These are phyloP conservation scores for Xanthoconium purpureum DNA, from an alignment of 768 basidiomycete genomes.

Conservation along the genomic window DNA sequence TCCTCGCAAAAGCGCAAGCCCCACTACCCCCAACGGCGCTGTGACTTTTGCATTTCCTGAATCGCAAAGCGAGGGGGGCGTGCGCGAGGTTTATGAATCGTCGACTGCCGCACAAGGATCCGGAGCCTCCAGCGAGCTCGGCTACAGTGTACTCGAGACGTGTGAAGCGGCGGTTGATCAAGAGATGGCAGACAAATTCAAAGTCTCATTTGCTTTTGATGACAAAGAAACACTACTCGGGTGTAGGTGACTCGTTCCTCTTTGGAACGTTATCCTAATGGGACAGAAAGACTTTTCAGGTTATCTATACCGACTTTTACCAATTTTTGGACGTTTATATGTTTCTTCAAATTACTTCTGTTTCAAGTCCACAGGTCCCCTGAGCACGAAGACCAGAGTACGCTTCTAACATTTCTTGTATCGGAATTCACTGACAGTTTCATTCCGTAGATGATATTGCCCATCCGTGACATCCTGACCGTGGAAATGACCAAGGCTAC, in stretches of 20 bases:
- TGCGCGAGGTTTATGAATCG: slow-evolving; percentile 55
- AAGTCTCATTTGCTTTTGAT: slow-evolving; percentile 77
- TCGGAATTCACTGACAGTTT: slow-evolving; percentile 3
- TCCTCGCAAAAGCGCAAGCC: slow-evolving; percentile 39
- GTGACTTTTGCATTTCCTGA: slow-evolving; percentile 17
- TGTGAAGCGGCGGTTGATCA: slow-evolving; percentile 60
- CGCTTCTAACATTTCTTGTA: slow-evolving; percentile 25
- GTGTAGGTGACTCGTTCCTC: slow-evolving; percentile 52
- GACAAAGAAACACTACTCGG: slow-evolving; percentile 85
- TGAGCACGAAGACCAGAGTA: slow-evolving; percentile 81
- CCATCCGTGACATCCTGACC: slow-evolving; percentile 83
- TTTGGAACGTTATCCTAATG: slow-evolving; percentile 6
- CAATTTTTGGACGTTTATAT: slow-evolving; percentile 83
- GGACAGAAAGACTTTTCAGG: slow-evolving; percentile 76
- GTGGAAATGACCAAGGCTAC: slow-evolving; percentile 83
- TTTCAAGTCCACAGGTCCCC: slow-evolving; percentile 84
- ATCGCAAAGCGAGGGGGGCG: slow-evolving; percentile 34
- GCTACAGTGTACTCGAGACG: slow-evolving; percentile 81
- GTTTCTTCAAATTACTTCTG: slow-evolving; percentile 92
- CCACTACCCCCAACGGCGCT: slow-evolving; percentile 30
- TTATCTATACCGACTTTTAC: slow-evolving; percentile 86
- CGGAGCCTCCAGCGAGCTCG: slow-evolving; percentile 52
- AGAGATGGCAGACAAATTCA: slow-evolving; percentile 73
- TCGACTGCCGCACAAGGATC: slow-evolving; percentile 15
- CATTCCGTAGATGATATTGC: slow-evolving; percentile 81